Percentiles rank a stretch among this genome's conserved stretches.
Evolutionary conservation across 768 basidiomycete genomes (phyloP).

Genomic region (Xerocomus potaroensis): DNA sequence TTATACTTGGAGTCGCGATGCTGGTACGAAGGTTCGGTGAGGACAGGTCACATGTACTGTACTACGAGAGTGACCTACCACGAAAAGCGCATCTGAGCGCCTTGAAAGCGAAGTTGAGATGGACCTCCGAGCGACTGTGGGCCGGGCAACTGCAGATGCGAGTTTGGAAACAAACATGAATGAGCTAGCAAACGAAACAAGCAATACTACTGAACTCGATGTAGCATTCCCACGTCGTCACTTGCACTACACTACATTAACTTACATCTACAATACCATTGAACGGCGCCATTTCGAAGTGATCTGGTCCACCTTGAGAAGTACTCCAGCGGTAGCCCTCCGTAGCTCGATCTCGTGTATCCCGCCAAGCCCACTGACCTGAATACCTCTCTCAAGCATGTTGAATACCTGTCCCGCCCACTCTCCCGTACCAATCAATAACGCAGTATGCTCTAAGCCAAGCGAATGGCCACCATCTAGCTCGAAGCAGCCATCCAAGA

Average conservation of each 20-base stretch:
- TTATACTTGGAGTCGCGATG: constrained; percentile 95
- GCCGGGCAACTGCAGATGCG: constrained; percentile 11
- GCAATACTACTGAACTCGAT: no score
- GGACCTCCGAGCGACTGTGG: constrained; percentile 18
- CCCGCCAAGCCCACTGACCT: constrained; percentile 62
- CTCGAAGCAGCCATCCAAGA: constrained; percentile 71
- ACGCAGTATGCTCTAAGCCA: constrained; percentile 66
- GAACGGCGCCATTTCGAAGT: constrained; percentile 63
- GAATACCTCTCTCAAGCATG: constrained; percentile 59
- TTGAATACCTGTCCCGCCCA: constrained; percentile 75
- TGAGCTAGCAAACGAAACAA: no score
- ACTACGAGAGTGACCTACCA: no score
- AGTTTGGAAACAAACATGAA: constrained; percentile 23
- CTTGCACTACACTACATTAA: constrained; percentile 25
- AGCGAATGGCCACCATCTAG: constrained; percentile 74
- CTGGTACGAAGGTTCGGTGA: constrained; percentile 38
- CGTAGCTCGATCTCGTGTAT: constrained; percentile 55
- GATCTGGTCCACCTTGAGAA: constrained; percentile 76
- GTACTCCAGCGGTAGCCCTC: constrained; percentile 72
- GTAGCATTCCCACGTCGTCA: constrained; percentile 14
- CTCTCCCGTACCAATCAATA: constrained; percentile 70
- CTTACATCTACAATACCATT: constrained; percentile 38
- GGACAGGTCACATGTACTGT: constrained; percentile 5
- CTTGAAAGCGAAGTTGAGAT: constrained; percentile 41
- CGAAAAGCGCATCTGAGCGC: constrained; percentile 81